These are phyloP conservation scores for Trametes cubensis DNA, from an alignment of 768 basidiomycete species.

Conservation along the genomic window DNA sequence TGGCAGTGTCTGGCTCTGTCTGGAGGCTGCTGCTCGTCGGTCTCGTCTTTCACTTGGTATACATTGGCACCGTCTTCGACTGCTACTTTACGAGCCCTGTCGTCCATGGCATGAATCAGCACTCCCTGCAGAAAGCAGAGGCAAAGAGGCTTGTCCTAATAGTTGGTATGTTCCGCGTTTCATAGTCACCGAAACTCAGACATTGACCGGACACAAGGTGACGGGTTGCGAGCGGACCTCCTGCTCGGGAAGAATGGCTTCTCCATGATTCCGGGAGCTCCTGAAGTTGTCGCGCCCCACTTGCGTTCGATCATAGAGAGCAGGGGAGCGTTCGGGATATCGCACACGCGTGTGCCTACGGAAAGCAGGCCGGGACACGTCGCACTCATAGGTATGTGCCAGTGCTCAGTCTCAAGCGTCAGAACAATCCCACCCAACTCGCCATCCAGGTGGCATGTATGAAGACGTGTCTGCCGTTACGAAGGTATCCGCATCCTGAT, in stretches of 20 bases:
- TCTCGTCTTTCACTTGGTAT: constrained; percentile 73
- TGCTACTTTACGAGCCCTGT: constrained; percentile 88
- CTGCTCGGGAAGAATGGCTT: constrained; percentile 69
- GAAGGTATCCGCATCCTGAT: constrained; percentile 46
- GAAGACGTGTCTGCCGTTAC: constrained; percentile 89
- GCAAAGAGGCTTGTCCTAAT: constrained; percentile 80
- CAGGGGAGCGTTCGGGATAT: constrained; percentile 80
- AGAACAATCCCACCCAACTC: not conserved
- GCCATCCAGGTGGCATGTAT: constrained; percentile 72
- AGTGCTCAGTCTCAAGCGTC: not conserved
- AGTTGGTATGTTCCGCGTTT: constrained; percentile 53
- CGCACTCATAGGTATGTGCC: constrained; percentile 76
- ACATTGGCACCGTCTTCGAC: constrained; percentile 76
- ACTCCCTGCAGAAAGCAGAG: constrained; percentile 47
- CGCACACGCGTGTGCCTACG: constrained; percentile 85
- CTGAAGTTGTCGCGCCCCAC: constrained; percentile 71
- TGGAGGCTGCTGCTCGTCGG: constrained; percentile 60
- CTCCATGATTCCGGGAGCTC: constrained; percentile 50
- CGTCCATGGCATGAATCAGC: constrained; percentile 72
- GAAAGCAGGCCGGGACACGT: constrained; percentile 90
- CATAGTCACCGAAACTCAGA: not conserved
- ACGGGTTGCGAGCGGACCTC: constrained; percentile 83
- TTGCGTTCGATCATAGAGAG: constrained; percentile 65
- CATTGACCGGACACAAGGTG: constrained; percentile 50
- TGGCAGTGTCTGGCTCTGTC: constrained; percentile 17